A percentile compares a stretch with the other conserved stretches of the same genome.
These are phyloP conservation scores for Caulochytrium protostelioides DNA, from an alignment of 371 early-diverging fungal species.

Conservation along the genomic window DNA sequence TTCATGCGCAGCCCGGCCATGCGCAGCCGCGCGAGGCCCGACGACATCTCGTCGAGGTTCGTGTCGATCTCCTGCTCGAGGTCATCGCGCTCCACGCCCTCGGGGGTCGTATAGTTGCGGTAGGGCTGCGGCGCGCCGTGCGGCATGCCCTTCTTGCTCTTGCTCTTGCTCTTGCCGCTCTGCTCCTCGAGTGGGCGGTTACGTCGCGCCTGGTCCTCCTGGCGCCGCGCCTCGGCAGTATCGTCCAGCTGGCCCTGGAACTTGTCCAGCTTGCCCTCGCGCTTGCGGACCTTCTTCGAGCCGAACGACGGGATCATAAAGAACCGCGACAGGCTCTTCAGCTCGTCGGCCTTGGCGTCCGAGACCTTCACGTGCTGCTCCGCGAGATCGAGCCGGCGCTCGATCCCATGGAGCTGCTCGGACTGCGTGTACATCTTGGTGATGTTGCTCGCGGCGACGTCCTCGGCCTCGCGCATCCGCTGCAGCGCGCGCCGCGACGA, in stretches of 20 bases:
- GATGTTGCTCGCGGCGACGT: conserved; percentile 36
- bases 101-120: conserved; percentile 14
- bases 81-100: conserved; percentile 18
- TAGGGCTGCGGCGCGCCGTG: background rate
- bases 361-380: conserved; percentile 48
- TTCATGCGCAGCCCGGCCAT: conserved; percentile 51
- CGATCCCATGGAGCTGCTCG: conserved; percentile 48
- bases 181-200: conserved; percentile 12
- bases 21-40: conserved; percentile 39
- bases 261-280: conserved; percentile 20
- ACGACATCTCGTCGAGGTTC: conserved; percentile 45
- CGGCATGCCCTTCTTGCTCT: background rate
- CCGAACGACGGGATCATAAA: conserved; percentile 47
- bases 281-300: conserved; percentile 30
- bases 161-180: background rate
- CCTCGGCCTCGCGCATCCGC: conserved; percentile 40
- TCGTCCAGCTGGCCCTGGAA: conserved; percentile 20
- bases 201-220: conserved; percentile 17
- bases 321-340: conserved; percentile 53
- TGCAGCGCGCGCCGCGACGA: conserved; percentile 50
- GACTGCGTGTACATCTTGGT: conserved; percentile 39
- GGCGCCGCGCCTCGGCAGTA: conserved; percentile 18
- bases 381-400: conserved; percentile 46
- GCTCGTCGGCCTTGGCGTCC: conserved; percentile 42
- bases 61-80: conserved; percentile 59